Base-by-base conservation (phyloP, 371 early-diverging fungal species). In the Mucor lusitanicus region DNA sequence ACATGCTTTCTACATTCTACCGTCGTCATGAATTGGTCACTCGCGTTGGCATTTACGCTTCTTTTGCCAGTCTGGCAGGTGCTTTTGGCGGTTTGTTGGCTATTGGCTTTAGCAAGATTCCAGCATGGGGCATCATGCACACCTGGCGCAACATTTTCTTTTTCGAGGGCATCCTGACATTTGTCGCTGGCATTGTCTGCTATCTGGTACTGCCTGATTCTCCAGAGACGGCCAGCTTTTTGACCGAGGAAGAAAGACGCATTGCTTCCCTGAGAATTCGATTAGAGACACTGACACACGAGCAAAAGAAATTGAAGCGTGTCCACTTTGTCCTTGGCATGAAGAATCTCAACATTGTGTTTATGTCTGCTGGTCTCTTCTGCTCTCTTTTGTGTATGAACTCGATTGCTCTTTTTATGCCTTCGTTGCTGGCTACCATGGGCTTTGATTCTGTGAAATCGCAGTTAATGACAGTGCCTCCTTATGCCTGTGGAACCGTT, bases 101-200 rank as follows among this genome's bases (percentile, higher is more conserved):
- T 17, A 62, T 72, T 56, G 80, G 76, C n/a, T 74, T 79, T 42
- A 57, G 63, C 17, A 65, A 67, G 53, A 77, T 77, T 6, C 56
- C 69, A 3, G 32, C 59, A 0, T 73, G 73, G 73, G 73, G 69
- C 15, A 69, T 73, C 6, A 69, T 73, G 23, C 66, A 73, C 30
- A 65, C 69, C 6, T 85, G 86, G 86, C 78, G 79, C 37, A 83
- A 85, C 67, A 74, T 86, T 32, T 86, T 86, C 63, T 54, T 87
- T 21, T 72, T 85, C 8, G 85, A 87, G 70, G 85, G 85, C 17
- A 17, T 73, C 4, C 75, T 81, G 0, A 79, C 84, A 1, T 35
- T 82, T 21, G 74, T 80, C 1, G 23, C 60, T 11, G 63, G 80
- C 9, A 73, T 76, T n/a, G 72, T 67, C 27, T 81, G 64, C 63